Conservation (phyloP, 2,329 filamentous ascomycete genomes). For the Elsinoe perseae region DNA sequence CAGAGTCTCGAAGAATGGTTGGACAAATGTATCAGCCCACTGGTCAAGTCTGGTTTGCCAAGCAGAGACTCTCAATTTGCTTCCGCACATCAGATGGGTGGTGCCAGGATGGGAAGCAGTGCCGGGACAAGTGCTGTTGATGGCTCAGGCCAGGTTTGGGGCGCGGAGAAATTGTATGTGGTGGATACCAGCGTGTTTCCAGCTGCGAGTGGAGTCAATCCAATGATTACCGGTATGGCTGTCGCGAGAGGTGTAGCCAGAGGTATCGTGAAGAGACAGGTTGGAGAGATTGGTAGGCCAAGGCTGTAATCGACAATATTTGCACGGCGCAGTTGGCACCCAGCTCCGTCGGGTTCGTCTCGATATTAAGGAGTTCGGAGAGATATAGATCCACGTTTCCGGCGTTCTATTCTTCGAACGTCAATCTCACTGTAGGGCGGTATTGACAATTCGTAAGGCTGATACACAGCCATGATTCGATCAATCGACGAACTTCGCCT, state of each 20-base stretch:
- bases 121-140: slow-evolving; percentile 39
- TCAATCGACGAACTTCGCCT: no score
- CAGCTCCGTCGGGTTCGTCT: no score
- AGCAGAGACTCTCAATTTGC: slow-evolving; percentile 48
- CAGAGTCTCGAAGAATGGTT: slow-evolving; percentile 55
- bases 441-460: no score
- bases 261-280: slow-evolving; percentile 39
- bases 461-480: no score
- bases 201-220: slow-evolving; percentile 69
- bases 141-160: slow-evolving; percentile 50
- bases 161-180: slow-evolving; percentile 56
- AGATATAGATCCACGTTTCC: no score
- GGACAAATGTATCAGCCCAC: slow-evolving; percentile 35
- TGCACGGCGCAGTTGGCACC: no score
- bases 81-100: slow-evolving; percentile 77
- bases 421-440: neutral
- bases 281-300: slow-evolving; percentile 33
- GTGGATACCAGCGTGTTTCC: slow-evolving; percentile 71
- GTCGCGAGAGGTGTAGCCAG: slow-evolving; percentile 58
- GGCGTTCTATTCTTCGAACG: no score
- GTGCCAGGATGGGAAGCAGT: slow-evolving; percentile 59
- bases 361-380: no score
- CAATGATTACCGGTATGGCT: slow-evolving; percentile 72
- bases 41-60: slow-evolving; percentile 45
- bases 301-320: slow-evolving; percentile 15